Percentiles rank a stretch among this genome's conserved stretches.
Evolutionary conservation across 2,329 filamentous ascomycete species (phyloP).

Genomic region (Colletotrichum endophyticum): DNA sequence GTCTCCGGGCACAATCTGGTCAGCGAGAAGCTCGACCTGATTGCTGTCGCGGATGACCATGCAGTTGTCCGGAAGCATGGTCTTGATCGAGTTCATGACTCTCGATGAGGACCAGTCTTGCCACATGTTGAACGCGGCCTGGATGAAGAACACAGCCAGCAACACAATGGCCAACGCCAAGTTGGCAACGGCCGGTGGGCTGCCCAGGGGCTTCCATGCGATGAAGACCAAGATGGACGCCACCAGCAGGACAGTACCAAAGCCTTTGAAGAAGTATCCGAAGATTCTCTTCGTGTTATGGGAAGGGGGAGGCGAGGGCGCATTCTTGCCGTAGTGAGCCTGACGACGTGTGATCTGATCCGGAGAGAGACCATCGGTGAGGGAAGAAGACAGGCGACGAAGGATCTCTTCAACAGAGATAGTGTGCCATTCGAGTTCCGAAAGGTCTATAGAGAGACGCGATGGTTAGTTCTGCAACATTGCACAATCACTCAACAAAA

Average conservation of each 20-base stretch:
- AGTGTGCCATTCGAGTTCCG: slow-evolving; percentile 71
- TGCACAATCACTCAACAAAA: neutral
- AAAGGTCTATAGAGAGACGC: slow-evolving; percentile 51
- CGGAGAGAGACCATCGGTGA: slow-evolving; percentile 61
- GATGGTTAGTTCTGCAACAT: neutral
- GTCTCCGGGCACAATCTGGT: slow-evolving; percentile 75
- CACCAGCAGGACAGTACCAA: slow-evolving; percentile 72
- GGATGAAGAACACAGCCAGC: slow-evolving; percentile 70
- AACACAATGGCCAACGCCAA: slow-evolving; percentile 76
- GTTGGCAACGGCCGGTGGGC: slow-evolving; percentile 74
- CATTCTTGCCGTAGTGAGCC: slow-evolving; percentile 69
- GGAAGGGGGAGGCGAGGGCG: slow-evolving; percentile 68
- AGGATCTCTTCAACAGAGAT: slow-evolving; percentile 63
- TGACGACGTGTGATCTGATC: slow-evolving; percentile 61
- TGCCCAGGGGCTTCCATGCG: slow-evolving; percentile 76
- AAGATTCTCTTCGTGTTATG: slow-evolving; percentile 61
- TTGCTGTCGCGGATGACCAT: slow-evolving; percentile 66
- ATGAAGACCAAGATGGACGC: slow-evolving; percentile 77
- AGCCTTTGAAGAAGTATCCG: slow-evolving; percentile 79
- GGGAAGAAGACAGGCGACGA: slow-evolving; percentile 61
- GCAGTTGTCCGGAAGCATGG: slow-evolving; percentile 79
- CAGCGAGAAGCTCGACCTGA: slow-evolving; percentile 52
- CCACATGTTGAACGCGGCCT: slow-evolving; percentile 73
- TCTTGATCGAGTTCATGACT: slow-evolving; percentile 81
- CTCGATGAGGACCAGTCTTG: slow-evolving; percentile 78